phyloP scores from a whole-genome alignment of 2,329 filamentous ascomycete genomes.

The Exophiala viscosa region DNA sequence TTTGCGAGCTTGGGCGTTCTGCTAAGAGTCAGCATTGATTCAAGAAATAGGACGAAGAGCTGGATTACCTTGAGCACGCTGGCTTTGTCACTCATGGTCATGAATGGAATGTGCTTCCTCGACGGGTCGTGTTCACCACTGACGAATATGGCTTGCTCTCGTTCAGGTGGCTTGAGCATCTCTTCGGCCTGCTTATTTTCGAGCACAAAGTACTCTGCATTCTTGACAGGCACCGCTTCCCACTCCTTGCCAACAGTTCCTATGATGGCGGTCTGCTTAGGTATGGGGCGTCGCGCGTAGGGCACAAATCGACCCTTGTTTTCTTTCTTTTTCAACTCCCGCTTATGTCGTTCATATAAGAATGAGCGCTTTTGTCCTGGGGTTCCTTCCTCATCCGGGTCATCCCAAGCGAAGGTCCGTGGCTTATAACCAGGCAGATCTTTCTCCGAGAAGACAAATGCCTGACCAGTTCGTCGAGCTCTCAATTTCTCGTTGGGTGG shows the following conservation, averaged over 20 bases:
- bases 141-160: slow-evolving; percentile 17
- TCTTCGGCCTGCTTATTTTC: slow-evolving; percentile 57
- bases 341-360: slow-evolving; percentile 45
- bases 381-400: slow-evolving; percentile 40
- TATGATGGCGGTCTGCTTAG: slow-evolving; percentile 73
- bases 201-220: slow-evolving; percentile 64
- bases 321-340: slow-evolving; percentile 42
- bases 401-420: slow-evolving; percentile 34
- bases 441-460: slow-evolving; percentile 89
- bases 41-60: slow-evolving; percentile 36
- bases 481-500: slow-evolving; percentile 50
- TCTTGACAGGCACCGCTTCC: slow-evolving; percentile 68
- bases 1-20: slow-evolving; percentile 33
- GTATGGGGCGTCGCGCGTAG: slow-evolving; percentile 59
- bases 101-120: slow-evolving; percentile 17
- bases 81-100: slow-evolving; percentile 16
- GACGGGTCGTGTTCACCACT: slow-evolving; percentile 19
- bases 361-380: slow-evolving; percentile 42
- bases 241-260: slow-evolving; percentile 73
- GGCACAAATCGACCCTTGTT: slow-evolving; percentile 57
- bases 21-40: slow-evolving; percentile 1
- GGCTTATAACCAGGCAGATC: slow-evolving; percentile 72
- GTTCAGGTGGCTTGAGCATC: slow-evolving; percentile 53
- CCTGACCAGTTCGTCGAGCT: slow-evolving; percentile 63
- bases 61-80: slow-evolving; percentile 30